Base-by-base conservation (phyloP, 495 filamentous ascomycete species). In the Annulohypoxylon moriforme region DNA sequence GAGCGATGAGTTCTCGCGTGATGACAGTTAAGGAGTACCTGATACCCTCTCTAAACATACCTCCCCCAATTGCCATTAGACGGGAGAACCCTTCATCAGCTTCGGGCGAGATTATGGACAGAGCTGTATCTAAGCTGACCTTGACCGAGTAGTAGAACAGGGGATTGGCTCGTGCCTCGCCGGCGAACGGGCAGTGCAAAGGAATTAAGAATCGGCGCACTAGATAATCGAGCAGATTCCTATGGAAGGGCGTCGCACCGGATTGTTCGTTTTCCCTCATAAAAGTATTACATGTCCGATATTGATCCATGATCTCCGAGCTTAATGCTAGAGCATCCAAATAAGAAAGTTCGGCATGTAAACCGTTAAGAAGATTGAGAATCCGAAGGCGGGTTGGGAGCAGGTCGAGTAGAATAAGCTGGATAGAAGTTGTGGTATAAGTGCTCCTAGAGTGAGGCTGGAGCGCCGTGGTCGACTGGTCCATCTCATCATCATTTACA, bases 81-180 rank as follows among this genome's bases (percentile, higher is more conserved):
- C 76, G 80, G 24, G 71, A 57, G 73, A 84, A 87, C 4, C 72
- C 58, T 6, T 80, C 72, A 49, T 83, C 79, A 2, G 27, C 80
- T 16, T 82, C 75, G 6, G 76, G 85, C 0, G 85, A 85, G 14
- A 88, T 71, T 24, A 88, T 81, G 18, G 84, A 80, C 27, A 88
- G 69, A 0, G 85, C 82, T 14, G 79, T 74, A 31, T 90, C 88
- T 0, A 89, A 71, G 42, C 82, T 81, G 7, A 85, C 73, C 68
- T 87, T 89, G 4, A 82, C 84, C 4, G 88, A 89, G 71, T 85
- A 89, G 34, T 86, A 85, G 70, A 84, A 89, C 64, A 85, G 74
- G 0, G 84, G 86, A 14, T 87, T 81, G 9, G 75, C 69, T 8
- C 77, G 77, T 16, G 87, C 84, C 60, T 85, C 81, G 16, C 79